Evolutionary conservation across 768 basidiomycete genomes (phyloP).

Genomic region (Dioszegia crocea): DNA sequence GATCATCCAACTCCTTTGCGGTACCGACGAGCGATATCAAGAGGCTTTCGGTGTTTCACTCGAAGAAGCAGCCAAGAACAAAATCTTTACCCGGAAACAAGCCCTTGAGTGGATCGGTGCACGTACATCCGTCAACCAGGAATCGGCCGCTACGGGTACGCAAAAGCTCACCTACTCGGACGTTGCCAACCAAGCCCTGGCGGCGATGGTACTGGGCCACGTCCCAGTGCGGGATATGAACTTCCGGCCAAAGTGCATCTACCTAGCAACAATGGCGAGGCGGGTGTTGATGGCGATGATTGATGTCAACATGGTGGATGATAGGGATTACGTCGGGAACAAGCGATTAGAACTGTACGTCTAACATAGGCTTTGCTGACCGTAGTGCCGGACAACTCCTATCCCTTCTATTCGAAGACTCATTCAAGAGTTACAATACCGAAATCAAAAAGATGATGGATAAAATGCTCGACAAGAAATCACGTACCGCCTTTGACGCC

Average conservation of each 20-base stretch:
- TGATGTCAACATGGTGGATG: slow-evolving; percentile 95
- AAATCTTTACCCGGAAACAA: slow-evolving; percentile 82
- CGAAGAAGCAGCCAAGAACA: slow-evolving; percentile 79
- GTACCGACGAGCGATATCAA: slow-evolving; percentile 82
- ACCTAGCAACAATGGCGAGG: slow-evolving; percentile 94
- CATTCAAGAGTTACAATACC: slow-evolving; percentile 97
- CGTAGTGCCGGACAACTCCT: slow-evolving; percentile 88
- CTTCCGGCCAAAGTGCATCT: slow-evolving; percentile 89
- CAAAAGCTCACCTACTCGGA: slow-evolving; percentile 60
- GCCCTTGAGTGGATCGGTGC: slow-evolving; percentile 91
- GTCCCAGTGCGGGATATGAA: slow-evolving; percentile 86
- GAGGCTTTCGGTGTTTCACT: slow-evolving; percentile 81
- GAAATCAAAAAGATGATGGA: slow-evolving; percentile 93
- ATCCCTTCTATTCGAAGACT: slow-evolving; percentile 91
- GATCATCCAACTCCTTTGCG: slow-evolving; percentile 87
- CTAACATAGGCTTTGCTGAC: not conserved
- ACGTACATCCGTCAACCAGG: slow-evolving; percentile 78
- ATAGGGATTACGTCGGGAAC: slow-evolving; percentile 98
- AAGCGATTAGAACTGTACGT: slow-evolving; percentile 94
- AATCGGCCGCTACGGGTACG: slow-evolving; percentile 25
- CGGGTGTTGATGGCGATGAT: slow-evolving; percentile 94
- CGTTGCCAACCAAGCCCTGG: slow-evolving; percentile 92
- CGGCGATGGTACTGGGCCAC: slow-evolving; percentile 93
- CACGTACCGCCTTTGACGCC: slow-evolving; percentile 60
- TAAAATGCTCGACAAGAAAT: slow-evolving; percentile 93